Evolutionary conservation across 352 stramenopile genomes (phyloP).

Genomic region (Phytophthora cryptogea): DNA sequence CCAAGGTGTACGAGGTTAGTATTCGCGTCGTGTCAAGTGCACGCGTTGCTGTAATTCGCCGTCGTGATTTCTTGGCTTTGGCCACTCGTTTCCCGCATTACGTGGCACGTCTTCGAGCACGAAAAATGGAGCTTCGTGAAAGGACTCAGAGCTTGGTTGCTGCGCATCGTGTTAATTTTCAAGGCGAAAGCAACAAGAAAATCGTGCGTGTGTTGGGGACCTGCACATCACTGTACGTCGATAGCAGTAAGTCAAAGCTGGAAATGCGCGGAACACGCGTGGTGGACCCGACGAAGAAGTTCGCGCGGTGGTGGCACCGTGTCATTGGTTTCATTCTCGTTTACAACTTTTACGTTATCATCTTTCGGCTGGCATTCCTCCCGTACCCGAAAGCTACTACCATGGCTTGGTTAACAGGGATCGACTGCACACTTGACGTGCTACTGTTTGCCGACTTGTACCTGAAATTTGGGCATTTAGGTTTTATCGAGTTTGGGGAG

Average conservation of each 20-base stretch:
- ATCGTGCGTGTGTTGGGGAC: slow-evolving; percentile 46
- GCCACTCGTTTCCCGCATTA: slow-evolving; percentile 47
- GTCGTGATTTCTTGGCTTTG: slow-evolving; percentile 44
- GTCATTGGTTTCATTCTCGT: slow-evolving; percentile 51
- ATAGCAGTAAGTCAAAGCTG: slow-evolving; percentile 39
- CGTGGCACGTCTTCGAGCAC: slow-evolving; percentile 19
- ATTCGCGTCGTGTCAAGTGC: slow-evolving; percentile 58
- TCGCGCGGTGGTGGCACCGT: slow-evolving; percentile 65
- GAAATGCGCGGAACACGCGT: slow-evolving; percentile 32
- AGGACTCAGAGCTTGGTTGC: slow-evolving; percentile 22
- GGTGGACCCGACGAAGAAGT: slow-evolving; percentile 47
- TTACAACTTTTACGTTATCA: slow-evolving; percentile 58
- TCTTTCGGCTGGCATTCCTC: slow-evolving; percentile 55
- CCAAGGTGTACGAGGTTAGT: slow-evolving; percentile 51
- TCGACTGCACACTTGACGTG: slow-evolving; percentile 47
- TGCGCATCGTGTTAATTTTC: slow-evolving; percentile 48
- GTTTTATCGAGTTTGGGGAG: slow-evolving; percentile 48
- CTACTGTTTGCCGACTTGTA: slow-evolving; percentile 45
- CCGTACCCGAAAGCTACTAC: slow-evolving; percentile 29
- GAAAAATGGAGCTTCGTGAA: slow-evolving; percentile 27
- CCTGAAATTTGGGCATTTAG: slow-evolving; percentile 47
- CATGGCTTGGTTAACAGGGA: slow-evolving; percentile 35
- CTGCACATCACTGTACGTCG: slow-evolving; percentile 48
- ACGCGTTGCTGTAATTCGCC: slow-evolving; percentile 51
- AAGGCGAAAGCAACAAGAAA: slow-evolving; percentile 46